A percentile compares a stretch with the other conserved stretches of the same genome.
Conservation (phyloP, 2,329 filamentous ascomycete species). For the Aspergillus sp. region DNA sequence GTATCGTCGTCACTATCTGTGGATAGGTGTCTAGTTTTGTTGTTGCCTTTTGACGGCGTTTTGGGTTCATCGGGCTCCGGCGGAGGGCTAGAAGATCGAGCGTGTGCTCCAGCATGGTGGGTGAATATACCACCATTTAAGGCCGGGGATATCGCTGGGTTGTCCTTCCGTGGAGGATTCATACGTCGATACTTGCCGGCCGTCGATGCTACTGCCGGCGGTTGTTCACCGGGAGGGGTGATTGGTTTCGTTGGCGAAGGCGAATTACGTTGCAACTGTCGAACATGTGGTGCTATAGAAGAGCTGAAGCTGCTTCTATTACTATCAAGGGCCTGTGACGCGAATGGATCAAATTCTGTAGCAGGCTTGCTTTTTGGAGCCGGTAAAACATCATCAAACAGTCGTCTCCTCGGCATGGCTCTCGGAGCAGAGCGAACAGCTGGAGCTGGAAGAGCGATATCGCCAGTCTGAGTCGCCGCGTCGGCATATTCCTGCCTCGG, state of each 20-base stretch:
- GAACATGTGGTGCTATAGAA: neutral
- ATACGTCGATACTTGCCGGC: neutral
- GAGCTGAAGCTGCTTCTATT: neutral
- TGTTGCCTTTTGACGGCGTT: neutral
- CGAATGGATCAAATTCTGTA: neutral
- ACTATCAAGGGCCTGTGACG: neutral
- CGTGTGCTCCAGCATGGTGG: too few species aligned
- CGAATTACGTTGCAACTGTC: neutral
- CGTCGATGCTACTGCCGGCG: neutral
- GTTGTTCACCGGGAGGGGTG: neutral
- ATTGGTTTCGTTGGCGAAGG: neutral
- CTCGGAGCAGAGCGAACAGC: neutral
- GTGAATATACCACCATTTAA: neutral
- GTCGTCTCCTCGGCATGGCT: neutral
- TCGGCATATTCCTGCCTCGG: neutral
- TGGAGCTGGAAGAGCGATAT: neutral
- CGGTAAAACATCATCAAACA: neutral
- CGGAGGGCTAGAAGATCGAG: neutral
- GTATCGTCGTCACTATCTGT: conserved; percentile 5
- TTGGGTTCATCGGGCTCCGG: neutral
- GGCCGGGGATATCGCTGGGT: neutral
- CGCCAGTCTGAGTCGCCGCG: neutral
- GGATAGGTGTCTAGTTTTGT: neutral
- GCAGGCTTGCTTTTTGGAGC: neutral
- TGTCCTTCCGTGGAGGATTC: neutral